Conservation (phyloP, 352 stramenopile genomes). For the Thalassiosira sp. region DNA sequence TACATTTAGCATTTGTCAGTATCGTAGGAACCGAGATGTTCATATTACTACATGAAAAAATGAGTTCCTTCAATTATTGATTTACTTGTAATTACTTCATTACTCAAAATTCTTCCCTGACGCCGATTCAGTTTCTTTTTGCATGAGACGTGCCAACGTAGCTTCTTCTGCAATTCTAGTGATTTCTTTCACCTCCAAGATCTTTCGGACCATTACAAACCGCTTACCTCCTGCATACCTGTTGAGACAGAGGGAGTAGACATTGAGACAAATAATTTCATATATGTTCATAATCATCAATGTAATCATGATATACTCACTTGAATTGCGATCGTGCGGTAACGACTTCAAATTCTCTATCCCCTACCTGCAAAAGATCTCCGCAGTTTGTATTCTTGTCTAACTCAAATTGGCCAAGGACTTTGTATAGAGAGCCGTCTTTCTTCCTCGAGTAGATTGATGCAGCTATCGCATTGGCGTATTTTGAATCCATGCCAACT, state of each 20-base stretch:
- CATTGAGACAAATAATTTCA: no score
- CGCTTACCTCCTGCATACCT: conserved; percentile 72
- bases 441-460: conserved; percentile 38
- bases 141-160: conserved; percentile 42
- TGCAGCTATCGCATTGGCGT: conserved; percentile 41
- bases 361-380: conserved; percentile 65
- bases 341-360: conserved; percentile 52
- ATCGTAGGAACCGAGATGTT: no score
- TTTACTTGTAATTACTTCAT: neutral
- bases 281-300: no score
- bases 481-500: conserved; percentile 39
- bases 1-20: no score
- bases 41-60: no score
- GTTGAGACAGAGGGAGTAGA: neutral
- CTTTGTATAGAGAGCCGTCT: conserved; percentile 41
- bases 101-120: conserved; percentile 34
- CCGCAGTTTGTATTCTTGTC: conserved; percentile 77
- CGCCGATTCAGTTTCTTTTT: conserved; percentile 13
- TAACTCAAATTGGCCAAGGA: conserved; percentile 71
- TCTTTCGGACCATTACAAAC: conserved; percentile 80
- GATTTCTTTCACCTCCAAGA: conserved; percentile 78
- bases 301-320: conserved; percentile 12
- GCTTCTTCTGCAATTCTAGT: conserved; percentile 62
- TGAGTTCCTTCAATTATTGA: conserved; percentile 1
- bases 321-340: conserved; percentile 47